Evolutionary conservation across 2,329 filamentous ascomycete species (phyloP).

Genomic region (Pseudogymnoascus sp.): DNA sequence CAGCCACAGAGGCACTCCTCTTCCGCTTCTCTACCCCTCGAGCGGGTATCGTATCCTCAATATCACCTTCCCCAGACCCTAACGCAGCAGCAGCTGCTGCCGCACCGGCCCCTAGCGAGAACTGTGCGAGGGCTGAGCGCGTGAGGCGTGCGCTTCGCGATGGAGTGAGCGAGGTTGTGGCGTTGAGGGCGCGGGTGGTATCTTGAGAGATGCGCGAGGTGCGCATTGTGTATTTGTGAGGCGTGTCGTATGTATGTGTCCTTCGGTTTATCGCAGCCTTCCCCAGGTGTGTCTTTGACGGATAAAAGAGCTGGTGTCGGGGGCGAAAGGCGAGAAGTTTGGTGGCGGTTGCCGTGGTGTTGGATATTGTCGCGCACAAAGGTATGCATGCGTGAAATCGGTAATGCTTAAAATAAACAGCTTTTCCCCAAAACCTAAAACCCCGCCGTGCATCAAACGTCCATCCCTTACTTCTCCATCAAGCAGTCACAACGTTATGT

Average conservation of each 20-base stretch:
- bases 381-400: background rate
- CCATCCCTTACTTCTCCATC: background rate
- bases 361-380: background rate
- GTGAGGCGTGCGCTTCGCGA: slow-evolving; percentile 39
- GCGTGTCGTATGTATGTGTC: background rate
- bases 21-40: slow-evolving; percentile 4
- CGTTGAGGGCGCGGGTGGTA: slow-evolving; percentile 46
- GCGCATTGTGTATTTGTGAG: slow-evolving; percentile 19
- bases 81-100: slow-evolving; percentile 20
- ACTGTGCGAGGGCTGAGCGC: slow-evolving; percentile 41
- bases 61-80: slow-evolving; percentile 32
- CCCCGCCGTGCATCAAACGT: background rate
- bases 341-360: background rate
- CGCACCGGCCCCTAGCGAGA: slow-evolving; percentile 29
- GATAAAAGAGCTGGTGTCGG: background rate
- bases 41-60: slow-evolving; percentile 45
- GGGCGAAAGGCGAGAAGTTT: background rate
- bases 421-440: background rate
- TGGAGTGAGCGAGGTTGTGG: slow-evolving; percentile 31
- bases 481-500: background rate
- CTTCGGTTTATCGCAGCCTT: background rate
- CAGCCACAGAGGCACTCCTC: slow-evolving; percentile 22
- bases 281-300: background rate
- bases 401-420: background rate
- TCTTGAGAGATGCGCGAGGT: slow-evolving; percentile 52